Conservation (phyloP, 495 filamentous ascomycete species). For the Penicillium turbatum region DNA sequence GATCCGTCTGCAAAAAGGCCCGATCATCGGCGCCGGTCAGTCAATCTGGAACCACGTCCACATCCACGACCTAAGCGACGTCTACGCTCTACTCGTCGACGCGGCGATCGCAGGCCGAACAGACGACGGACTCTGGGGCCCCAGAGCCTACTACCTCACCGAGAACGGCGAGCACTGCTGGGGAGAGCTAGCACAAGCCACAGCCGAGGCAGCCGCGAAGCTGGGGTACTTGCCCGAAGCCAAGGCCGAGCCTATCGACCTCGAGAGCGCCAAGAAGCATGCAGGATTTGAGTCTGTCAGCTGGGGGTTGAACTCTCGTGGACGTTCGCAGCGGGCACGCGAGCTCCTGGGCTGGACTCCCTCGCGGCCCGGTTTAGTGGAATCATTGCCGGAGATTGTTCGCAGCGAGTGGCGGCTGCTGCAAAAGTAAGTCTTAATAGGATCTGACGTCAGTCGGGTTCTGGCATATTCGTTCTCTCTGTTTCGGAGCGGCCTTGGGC, state of each 20-base stretch:
- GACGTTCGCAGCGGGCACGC: conserved; percentile 50
- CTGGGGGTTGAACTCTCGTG: conserved; percentile 58
- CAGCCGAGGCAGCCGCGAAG: conserved; percentile 55
- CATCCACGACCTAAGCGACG: conserved; percentile 58
- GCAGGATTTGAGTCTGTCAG: conserved; percentile 36
- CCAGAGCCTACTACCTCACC: conserved; percentile 64
- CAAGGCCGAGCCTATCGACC: conserved; percentile 33
- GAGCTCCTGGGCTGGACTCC: conserved; percentile 61
- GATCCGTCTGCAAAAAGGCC: conserved; percentile 54
- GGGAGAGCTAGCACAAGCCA: conserved; percentile 54
- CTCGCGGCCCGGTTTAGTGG: conserved; percentile 43
- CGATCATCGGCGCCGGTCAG: conserved; percentile 56
- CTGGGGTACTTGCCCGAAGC: conserved; percentile 55
- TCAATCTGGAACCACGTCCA: conserved; percentile 66
- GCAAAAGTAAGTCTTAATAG: conserved; percentile 7
- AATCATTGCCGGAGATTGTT: conserved; percentile 47
- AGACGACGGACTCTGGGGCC: conserved; percentile 60
- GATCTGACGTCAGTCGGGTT: neutral
- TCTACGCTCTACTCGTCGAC: conserved; percentile 61
- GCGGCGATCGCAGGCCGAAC: conserved; percentile 49
- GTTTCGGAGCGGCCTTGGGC: neutral
- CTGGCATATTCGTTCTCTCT: neutral
- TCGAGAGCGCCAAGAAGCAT: conserved; percentile 26
- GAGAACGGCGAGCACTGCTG: conserved; percentile 66
- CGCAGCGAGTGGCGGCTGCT: conserved; percentile 21